Conservation (phyloP, 352 stramenopile genomes). For the Globisporangium lucens region DNA sequence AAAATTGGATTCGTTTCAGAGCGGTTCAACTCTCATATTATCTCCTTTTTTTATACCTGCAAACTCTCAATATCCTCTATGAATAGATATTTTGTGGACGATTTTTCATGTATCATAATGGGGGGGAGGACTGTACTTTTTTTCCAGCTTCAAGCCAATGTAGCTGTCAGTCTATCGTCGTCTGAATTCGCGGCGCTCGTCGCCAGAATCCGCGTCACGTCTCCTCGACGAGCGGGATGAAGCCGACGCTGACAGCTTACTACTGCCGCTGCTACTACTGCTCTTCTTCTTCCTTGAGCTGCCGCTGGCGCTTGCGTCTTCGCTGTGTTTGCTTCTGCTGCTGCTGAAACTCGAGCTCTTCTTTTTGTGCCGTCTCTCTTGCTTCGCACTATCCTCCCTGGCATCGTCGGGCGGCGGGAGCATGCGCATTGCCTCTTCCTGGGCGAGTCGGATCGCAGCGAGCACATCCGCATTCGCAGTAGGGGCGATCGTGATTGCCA, state of each 20-base stretch:
- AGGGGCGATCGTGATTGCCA: neutral
- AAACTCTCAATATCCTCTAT: too few relatives aligned
- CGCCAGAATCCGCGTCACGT: neutral
- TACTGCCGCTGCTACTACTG: constrained; percentile 20
- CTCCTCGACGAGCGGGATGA: constrained; percentile 19
- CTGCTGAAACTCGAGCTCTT: constrained; percentile 21
- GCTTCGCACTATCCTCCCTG: neutral
- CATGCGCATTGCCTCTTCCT: constrained; percentile 69
- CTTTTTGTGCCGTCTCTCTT: constrained; percentile 33
- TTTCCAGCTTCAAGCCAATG: neutral
- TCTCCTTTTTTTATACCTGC: too few relatives aligned
- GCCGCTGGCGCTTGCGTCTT: constrained; percentile 14
- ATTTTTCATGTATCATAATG: too few relatives aligned
- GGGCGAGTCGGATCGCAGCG: constrained; percentile 61
- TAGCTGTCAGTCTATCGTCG: neutral
- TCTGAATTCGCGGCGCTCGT: constrained; percentile 10
- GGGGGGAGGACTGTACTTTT: too few relatives aligned
- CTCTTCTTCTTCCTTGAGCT: constrained; percentile 16
- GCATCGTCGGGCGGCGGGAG: constrained; percentile 21
- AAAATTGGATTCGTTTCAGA: too few relatives aligned
- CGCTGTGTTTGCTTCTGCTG: constrained; percentile 10
- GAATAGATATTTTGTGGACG: too few relatives aligned
- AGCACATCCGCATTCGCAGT: constrained; percentile 44
- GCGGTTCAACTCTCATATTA: too few relatives aligned
- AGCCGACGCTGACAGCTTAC: constrained; percentile 13